Conservation (phyloP, 2,329 filamentous ascomycete species). For the Penicillium sclerotiorum region DNA sequence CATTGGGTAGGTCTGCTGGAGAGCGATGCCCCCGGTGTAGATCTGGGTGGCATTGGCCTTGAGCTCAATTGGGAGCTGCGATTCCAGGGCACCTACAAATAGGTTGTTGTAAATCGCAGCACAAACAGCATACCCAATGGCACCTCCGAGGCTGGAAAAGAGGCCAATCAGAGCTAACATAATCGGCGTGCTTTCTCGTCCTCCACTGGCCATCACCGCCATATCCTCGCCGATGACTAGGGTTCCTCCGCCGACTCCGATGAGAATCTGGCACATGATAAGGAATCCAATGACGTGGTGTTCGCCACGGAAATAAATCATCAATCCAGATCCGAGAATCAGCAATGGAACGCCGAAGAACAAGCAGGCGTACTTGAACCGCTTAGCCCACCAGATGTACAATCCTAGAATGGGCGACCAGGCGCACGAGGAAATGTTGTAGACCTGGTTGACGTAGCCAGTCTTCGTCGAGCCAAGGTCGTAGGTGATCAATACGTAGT, state of each 20-base stretch:
- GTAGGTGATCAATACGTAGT: constrained; percentile 24
- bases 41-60: constrained; percentile 20
- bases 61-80: constrained; percentile 16
- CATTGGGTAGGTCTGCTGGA: constrained; percentile 16
- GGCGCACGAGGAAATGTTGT: constrained; percentile 24
- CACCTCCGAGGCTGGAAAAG: constrained; percentile 25
- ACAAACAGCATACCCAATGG: constrained; percentile 25
- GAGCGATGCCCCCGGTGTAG: constrained; percentile 17
- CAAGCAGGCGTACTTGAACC: constrained; percentile 24
- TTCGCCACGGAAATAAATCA: constrained; percentile 27
- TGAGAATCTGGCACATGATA: constrained; percentile 25
- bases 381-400: constrained; percentile 19
- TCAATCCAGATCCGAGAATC: constrained; percentile 23
- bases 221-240: constrained; percentile 26
- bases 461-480: constrained; percentile 21
- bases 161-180: constrained; percentile 25
- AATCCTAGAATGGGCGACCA: constrained; percentile 23
- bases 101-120: constrained; percentile 28
- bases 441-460: constrained; percentile 28
- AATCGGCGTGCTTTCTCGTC: constrained; percentile 26
- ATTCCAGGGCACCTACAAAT: constrained; percentile 19
- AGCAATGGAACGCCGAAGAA: constrained; percentile 24
- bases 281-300: constrained; percentile 20
- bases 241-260: constrained; percentile 23
- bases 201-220: constrained; percentile 24